These are phyloP conservation scores for Porphyrellus sp. DNA, from an alignment of 1,284 basidiomycete species.

Conservation along the genomic window DNA sequence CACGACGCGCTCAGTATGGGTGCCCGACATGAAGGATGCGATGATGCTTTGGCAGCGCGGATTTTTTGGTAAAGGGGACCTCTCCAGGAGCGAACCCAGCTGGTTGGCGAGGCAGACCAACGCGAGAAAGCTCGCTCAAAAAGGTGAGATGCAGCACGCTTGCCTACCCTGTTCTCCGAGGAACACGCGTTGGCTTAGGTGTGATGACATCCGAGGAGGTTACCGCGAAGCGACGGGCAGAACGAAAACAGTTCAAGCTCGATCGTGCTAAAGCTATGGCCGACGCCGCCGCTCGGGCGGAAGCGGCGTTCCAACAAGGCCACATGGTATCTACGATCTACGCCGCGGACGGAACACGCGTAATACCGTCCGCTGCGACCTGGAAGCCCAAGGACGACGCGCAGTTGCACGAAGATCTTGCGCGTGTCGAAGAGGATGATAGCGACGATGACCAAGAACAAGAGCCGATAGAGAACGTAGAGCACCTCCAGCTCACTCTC, in stretches of 20 bases:
- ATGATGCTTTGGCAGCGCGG: constrained; percentile 83
- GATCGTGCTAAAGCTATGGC: constrained; percentile 82
- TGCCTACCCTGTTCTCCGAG: background rate
- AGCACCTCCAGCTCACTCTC: constrained; percentile 90
- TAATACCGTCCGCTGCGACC: constrained; percentile 74
- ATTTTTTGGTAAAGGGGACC: constrained; percentile 95
- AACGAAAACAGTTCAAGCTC: constrained; percentile 87
- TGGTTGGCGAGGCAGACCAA: constrained; percentile 82
- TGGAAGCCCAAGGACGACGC: constrained; percentile 53
- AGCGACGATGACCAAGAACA: constrained; percentile 42
- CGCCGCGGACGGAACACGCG: constrained; percentile 41
- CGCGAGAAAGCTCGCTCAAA: constrained; percentile 52
- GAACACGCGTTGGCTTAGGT: background rate
- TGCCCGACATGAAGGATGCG: constrained; percentile 59
- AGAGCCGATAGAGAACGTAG: constrained; percentile 65
- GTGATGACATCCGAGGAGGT: constrained; percentile 82
- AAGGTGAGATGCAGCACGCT: constrained; percentile 42
- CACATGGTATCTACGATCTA: constrained; percentile 53
- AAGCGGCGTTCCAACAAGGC: constrained; percentile 66
- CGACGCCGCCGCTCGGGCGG: constrained; percentile 69
- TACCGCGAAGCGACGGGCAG: constrained; percentile 77
- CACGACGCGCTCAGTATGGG: constrained; percentile 78
- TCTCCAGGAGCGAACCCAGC: constrained; percentile 92
- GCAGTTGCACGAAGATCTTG: constrained; percentile 3
- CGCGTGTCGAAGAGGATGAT: constrained; percentile 25